Percentiles rank a stretch among this genome's conserved stretches.
phyloP scores from a whole-genome alignment of 108 stramenopile genomes.

The Nannochloropsis oceanica region DNA sequence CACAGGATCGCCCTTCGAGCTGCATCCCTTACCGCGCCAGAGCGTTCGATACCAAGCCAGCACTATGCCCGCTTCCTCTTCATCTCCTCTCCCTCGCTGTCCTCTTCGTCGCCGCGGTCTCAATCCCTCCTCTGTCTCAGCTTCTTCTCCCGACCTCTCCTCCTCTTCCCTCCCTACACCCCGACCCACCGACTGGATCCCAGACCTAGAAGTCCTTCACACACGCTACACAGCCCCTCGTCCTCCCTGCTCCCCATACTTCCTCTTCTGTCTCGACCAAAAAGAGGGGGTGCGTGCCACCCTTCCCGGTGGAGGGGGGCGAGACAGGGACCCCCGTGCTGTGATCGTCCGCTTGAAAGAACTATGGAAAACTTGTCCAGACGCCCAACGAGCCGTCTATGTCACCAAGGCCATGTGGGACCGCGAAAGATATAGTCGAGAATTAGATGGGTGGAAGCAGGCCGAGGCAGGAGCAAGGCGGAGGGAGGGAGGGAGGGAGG shows the following conservation, averaged over 20 bases:
- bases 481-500: neutral
- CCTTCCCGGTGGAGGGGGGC: neutral
- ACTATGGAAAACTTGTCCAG: neutral
- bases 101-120: neutral
- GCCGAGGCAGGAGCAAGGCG: neutral
- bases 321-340: neutral
- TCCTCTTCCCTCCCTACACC: neutral
- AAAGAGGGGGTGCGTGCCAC: neutral
- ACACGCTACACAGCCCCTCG: neutral
- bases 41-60: too few relatives aligned
- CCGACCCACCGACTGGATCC: neutral
- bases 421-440: neutral
- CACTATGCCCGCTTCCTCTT: too few relatives aligned
- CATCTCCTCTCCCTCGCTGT: neutral
- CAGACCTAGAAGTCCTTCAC: neutral
- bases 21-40: too few relatives aligned
- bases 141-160: neutral
- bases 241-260: neutral
- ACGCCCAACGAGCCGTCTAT: neutral
- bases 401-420: neutral
- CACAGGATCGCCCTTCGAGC: too few relatives aligned
- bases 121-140: neutral
- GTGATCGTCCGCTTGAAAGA: neutral
- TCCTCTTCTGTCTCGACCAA: neutral
- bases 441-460: neutral